Conservation (phyloP, 768 basidiomycete genomes). For the Boletus fagicola region DNA sequence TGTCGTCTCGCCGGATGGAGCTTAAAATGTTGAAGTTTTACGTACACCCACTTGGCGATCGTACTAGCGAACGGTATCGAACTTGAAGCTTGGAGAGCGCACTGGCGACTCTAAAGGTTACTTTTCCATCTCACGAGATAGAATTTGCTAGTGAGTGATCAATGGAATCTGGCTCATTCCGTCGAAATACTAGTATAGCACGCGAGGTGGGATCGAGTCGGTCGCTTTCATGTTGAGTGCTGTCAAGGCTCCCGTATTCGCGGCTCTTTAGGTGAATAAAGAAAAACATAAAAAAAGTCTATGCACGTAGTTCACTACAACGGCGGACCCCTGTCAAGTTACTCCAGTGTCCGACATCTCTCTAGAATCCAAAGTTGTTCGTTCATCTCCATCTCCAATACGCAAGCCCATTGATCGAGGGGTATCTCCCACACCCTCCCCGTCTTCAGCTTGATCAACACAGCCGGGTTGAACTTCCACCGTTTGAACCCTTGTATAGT, state of each 20-base stretch:
- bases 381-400: conserved; percentile 38
- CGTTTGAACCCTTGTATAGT: conserved; percentile 45
- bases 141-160: too few relatives aligned
- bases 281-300: neutral
- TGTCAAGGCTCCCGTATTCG: neutral
- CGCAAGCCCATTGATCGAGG: conserved; percentile 20
- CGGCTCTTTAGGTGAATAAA: neutral
- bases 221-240: neutral
- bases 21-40: too few relatives aligned
- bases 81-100: too few relatives aligned
- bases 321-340: neutral
- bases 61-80: too few relatives aligned
- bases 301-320: neutral
- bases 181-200: too few relatives aligned
- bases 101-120: too few relatives aligned
- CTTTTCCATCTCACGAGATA: too few relatives aligned
- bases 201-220: neutral
- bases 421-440: conserved; percentile 25
- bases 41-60: too few relatives aligned
- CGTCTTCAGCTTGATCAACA: conserved; percentile 19
- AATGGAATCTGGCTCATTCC: too few relatives aligned
- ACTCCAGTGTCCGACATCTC: conserved; percentile 16
- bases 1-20: too few relatives aligned
- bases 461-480: conserved; percentile 31
- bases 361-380: conserved; percentile 53